Base-by-base conservation (phyloP, 805 yeast genomes). In the Ogataea ramenticola region DNA sequence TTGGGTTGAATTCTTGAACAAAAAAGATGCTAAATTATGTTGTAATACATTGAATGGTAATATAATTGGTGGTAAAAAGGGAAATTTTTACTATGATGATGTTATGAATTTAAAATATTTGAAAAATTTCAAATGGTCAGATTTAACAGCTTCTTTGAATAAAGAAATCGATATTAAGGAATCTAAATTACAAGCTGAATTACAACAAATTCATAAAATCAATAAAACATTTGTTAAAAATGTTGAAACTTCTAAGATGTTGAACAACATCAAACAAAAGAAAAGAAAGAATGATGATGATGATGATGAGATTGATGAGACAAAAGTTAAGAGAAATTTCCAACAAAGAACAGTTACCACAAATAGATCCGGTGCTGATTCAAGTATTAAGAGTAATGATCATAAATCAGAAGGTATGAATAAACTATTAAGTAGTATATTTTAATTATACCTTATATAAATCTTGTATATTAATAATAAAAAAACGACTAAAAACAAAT, bases 41-140 rank as follows among this genome's bases (percentile, higher is more conserved):
- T 96, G 93, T 2, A 71, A 70, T 10, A 84, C 97, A 0, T 66
- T 93, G 56, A 93, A 93, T 58, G 96, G 95, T 11, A 86, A 88
- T 57, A 86, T 73, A 10, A 66, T 93, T 30, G 99, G 98, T 24
- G 99, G 98, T 34, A 88, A 82, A 57, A 93, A 93, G 65, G 83
- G 93, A 3, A 77, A 82, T 10, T 91, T 85, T 56, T 93, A 90
- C 65, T 84, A 93, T 57, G 99, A 93, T 63, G 99, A 93, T 67
- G 82, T 93, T 22, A 72, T 95, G 69, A 93, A 89, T 60, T 80
- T 91, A 47, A 91, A 86, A 62, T 93, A 93, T 55, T 69, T 93
- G 48, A 81, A 87, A 10, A 89, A 91, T 2, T 93, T 91, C 74
- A 93, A 93, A 60, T 93, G 99, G 99, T 74, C 83, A 44, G 95